Conservation (phyloP, 176 grass and related monocot genomes). For the Urochloa ruziziensis region DNA sequence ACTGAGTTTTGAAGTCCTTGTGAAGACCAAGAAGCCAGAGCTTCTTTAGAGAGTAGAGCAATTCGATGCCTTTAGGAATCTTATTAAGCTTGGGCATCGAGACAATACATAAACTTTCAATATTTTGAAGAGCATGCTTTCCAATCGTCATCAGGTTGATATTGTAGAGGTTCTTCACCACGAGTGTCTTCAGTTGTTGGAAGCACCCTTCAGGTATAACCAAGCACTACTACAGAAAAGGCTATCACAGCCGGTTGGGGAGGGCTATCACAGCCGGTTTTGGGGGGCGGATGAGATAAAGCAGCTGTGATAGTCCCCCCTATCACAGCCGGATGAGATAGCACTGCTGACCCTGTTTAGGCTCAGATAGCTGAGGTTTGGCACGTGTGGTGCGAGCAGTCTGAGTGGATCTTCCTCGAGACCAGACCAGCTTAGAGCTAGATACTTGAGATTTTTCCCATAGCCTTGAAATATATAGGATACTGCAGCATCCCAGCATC, state of each 20-base stretch:
- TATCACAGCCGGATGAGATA: too few relatives aligned
- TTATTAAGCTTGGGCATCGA: background rate
- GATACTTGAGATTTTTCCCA: background rate
- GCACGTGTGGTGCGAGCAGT: background rate
- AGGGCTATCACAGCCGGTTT: too few relatives aligned
- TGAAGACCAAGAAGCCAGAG: background rate
- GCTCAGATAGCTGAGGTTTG: constrained; percentile 9
- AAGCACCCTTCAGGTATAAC: constrained; percentile 18
- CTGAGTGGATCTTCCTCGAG: constrained; percentile 18
- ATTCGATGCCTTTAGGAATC: constrained; percentile 18
- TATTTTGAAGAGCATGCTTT: background rate
- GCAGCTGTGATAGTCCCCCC: too few relatives aligned
- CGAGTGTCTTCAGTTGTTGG: constrained; percentile 4
- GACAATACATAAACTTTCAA: constrained; percentile 16
- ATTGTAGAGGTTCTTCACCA: background rate
- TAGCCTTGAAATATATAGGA: constrained; percentile 30
- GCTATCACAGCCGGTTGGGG: too few relatives aligned
- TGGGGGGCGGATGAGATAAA: too few relatives aligned
- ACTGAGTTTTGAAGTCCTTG: background rate
- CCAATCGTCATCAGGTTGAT: constrained; percentile 21
- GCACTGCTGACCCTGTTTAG: too few relatives aligned
- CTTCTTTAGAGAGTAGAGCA: background rate
- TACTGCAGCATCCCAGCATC: background rate
- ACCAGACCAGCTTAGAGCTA: constrained; percentile 14
- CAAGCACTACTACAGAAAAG: too few relatives aligned